A percentile compares a stretch with the other conserved stretches of the same genome.
Evolutionary conservation across 768 basidiomycete species (phyloP).

Genomic region (Clitopilus passeckerianus): DNA sequence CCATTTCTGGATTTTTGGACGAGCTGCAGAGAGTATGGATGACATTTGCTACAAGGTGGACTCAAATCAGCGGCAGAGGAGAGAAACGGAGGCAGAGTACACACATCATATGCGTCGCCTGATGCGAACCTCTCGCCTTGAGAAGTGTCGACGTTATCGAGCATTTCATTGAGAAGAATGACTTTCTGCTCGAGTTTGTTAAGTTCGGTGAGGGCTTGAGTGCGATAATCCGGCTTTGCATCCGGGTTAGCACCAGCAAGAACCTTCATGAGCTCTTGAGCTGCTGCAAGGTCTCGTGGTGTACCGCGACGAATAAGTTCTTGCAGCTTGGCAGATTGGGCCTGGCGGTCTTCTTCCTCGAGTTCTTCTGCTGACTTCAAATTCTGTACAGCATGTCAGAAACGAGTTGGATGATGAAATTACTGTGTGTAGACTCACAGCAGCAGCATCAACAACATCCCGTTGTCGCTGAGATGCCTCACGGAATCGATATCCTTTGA

Average conservation of each 20-base stretch:
- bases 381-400: constrained; percentile 41
- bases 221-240: constrained; percentile 88
- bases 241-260: constrained; percentile 95
- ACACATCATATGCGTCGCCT: constrained; percentile 91
- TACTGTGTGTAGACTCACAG: constrained; percentile 27
- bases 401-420: neutral
- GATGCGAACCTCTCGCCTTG: constrained; percentile 75
- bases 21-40: constrained; percentile 67
- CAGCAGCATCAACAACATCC: constrained; percentile 29
- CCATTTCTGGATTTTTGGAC: constrained; percentile 98
- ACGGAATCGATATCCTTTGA: constrained; percentile 87
- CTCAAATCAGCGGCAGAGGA: too few species aligned
- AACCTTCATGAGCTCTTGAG: constrained; percentile 96
- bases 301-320: constrained; percentile 95
- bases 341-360: constrained; percentile 91
- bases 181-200: constrained; percentile 95
- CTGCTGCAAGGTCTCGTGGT: constrained; percentile 89
- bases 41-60: constrained; percentile 78
- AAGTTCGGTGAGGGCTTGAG: constrained; percentile 84
- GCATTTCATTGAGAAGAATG: constrained; percentile 92
- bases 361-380: constrained; percentile 95
- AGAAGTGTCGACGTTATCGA: constrained; percentile 79
- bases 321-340: constrained; percentile 97
- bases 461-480: constrained; percentile 35
- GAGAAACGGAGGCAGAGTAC: constrained; percentile 16